Percentiles rank a stretch among this genome's conserved stretches.
phyloP scores from a whole-genome alignment of 164 flowering plant genomes.

The Tetracentron sinense region DNA sequence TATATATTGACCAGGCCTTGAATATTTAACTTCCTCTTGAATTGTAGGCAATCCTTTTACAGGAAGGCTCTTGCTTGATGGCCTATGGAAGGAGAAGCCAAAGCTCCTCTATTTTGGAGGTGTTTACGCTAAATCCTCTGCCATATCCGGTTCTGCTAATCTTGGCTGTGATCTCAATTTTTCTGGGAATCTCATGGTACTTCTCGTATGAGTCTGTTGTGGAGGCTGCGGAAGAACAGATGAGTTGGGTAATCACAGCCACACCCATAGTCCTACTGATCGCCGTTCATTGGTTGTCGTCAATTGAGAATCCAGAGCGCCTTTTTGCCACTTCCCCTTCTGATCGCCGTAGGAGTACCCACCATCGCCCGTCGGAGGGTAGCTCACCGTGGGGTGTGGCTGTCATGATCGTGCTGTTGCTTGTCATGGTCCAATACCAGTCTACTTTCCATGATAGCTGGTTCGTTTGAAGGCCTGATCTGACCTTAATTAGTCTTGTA shows the following conservation, averaged over 20 bases:
- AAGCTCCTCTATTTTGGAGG: conserved; percentile 39
- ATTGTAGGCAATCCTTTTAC: too few species aligned
- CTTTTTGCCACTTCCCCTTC: conserved; percentile 33
- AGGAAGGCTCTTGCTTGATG: conserved; percentile 10
- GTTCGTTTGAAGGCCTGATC: conserved; percentile 33
- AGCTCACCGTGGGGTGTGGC: conserved; percentile 72
- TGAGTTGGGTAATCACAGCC: conserved; percentile 51
- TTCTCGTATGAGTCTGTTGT: conserved; percentile 35
- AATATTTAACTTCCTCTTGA: too few species aligned
- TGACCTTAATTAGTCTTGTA: too few species aligned
- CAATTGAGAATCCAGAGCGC: conserved; percentile 35
- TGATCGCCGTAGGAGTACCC: conserved; percentile 27
- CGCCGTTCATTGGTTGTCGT: conserved; percentile 51
- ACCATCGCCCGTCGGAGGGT: conserved; percentile 38
- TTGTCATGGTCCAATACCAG: conserved; percentile 60
- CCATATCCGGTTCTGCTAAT: conserved; percentile 80
- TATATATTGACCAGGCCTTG: too few species aligned
- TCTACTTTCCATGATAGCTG: conserved; percentile 60
- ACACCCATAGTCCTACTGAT: conserved; percentile 49
- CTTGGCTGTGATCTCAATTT: conserved; percentile 44
- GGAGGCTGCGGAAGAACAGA: conserved; percentile 44
- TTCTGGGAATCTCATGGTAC: conserved; percentile 57
- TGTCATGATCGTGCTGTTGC: conserved; percentile 54
- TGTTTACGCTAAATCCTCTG: conserved; percentile 53
- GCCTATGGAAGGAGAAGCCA: conserved; percentile 30